These are phyloP conservation scores for Hypoxylon sp. DNA, from an alignment of 2,329 filamentous ascomycete species.

Conservation along the genomic window DNA sequence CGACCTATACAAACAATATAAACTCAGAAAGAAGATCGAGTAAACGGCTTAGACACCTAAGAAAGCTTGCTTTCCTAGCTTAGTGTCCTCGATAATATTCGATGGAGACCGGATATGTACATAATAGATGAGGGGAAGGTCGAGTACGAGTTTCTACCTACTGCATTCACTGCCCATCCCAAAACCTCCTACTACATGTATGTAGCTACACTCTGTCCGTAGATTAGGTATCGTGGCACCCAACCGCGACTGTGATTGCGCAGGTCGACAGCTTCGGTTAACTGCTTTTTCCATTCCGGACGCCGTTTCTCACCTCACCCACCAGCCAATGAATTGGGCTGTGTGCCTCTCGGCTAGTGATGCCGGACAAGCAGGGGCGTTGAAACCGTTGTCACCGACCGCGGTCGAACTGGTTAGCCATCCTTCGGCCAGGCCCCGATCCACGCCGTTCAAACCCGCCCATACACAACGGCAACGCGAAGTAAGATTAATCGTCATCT, in stretches of 20 bases:
- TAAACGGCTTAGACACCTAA: too few relatives aligned
- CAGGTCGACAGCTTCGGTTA: constrained; percentile 1
- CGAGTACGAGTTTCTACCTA: too few relatives aligned
- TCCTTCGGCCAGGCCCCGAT: constrained; percentile 13
- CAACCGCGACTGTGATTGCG: neutral
- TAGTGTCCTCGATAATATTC: neutral
- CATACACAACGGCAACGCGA: constrained; percentile 5
- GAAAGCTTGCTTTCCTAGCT: neutral
- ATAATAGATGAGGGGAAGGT: neutral
- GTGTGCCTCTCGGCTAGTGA: constrained; percentile 6
- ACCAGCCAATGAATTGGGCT: neutral
- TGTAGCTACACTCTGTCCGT: neutral
- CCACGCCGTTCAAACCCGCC: constrained; percentile 15
- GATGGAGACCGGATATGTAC: neutral
- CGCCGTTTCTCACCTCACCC: constrained; percentile 3
- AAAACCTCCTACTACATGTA: too few relatives aligned
- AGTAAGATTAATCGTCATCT: constrained; percentile 4
- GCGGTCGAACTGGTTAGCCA: constrained; percentile 14
- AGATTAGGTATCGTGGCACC: neutral
- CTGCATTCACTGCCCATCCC: neutral
- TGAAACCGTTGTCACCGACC: constrained; percentile 18
- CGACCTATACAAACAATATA: neutral
- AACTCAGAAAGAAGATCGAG: neutral
- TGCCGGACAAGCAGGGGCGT: constrained; percentile 12
- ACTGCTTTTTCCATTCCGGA: constrained; percentile 3